Conservation (phyloP, 2,329 filamentous ascomycete species). For the Gremmenia infestans region DNA sequence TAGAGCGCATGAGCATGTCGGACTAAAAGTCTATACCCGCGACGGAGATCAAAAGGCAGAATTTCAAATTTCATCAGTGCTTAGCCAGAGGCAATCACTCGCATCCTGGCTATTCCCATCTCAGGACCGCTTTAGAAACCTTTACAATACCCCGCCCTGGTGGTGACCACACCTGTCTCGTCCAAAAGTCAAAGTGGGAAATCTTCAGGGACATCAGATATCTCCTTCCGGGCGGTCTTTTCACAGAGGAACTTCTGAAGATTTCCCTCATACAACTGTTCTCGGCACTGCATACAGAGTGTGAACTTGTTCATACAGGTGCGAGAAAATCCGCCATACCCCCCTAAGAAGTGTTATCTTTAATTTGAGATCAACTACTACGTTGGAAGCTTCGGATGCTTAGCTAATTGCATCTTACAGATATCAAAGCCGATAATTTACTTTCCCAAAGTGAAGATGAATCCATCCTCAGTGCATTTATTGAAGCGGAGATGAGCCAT, state of each 20-base stretch:
- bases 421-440: slow-evolving; percentile 45
- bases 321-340: not conserved
- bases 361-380: no score
- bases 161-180: slow-evolving; percentile 34
- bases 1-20: slow-evolving; percentile 4
- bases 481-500: slow-evolving; percentile 34
- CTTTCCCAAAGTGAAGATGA: slow-evolving; percentile 36
- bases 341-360: no score
- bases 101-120: slow-evolving; percentile 31
- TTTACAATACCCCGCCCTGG: slow-evolving; percentile 35
- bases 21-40: slow-evolving; percentile 11
- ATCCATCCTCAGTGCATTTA: slow-evolving; percentile 35
- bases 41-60: slow-evolving; percentile 26
- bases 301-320: slow-evolving; percentile 42
- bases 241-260: slow-evolving; percentile 33
- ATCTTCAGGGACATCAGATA: slow-evolving; percentile 35
- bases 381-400: not conserved
- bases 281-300: slow-evolving; percentile 41
- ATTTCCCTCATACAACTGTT: slow-evolving; percentile 31
- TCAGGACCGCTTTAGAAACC: slow-evolving; percentile 34
- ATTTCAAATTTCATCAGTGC: slow-evolving; percentile 38
- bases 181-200: slow-evolving; percentile 40
- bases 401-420: slow-evolving; percentile 16
- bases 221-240: slow-evolving; percentile 29
- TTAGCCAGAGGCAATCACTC: slow-evolving; percentile 27